Base-by-base conservation (phyloP, 257 asterid species). In the Ocimum tenuiflorum region DNA sequence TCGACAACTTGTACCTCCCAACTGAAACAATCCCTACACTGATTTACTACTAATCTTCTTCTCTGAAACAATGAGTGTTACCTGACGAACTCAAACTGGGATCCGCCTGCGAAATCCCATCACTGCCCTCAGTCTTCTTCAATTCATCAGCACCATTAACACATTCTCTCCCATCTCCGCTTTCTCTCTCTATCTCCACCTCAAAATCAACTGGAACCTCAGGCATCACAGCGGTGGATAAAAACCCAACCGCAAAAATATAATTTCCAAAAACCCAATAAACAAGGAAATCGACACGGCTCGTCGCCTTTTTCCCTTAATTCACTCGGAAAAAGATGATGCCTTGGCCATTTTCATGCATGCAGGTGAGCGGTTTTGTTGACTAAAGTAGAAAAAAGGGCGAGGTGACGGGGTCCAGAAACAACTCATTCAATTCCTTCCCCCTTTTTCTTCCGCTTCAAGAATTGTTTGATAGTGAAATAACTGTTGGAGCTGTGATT, bases 111-210 rank as follows among this genome's bases (percentile, higher is more conserved):
- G 85, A 59, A 77, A 67, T 71, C 64, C 74, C 80, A 65, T 7
- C 19, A 63, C 36, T 42, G 15, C 76, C 76, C 71, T 63, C 75
- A 0, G 41, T 50, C 56, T 31, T 31, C 41, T 50, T 36, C 38
- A 68, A 12, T 51, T 58, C 73, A 22, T 58, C 78, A 58, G 47
- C 72, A 3, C 43, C 60, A 54, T 8, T 6, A 0, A 4, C 6
- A 15, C 14, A 48, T 13, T 27, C 63, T 7, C 74, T 56, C 58
- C 51, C 68, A 38, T 50, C 71, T 46, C 71, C 76, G 41, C 60
- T 72, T 62, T 74, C 80, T 36, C 72, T 63, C 72, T 68, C 82
- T 56, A 71, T 77, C 70, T 77, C 78, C 67, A 74, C 77, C 69
- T 52, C 70, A 33, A 71, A 46, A 71, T 77, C 71, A 52, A 70